Base-by-base conservation (phyloP, 2,329 filamentous ascomycete species). In the Mycosphaerella arachidis region DNA sequence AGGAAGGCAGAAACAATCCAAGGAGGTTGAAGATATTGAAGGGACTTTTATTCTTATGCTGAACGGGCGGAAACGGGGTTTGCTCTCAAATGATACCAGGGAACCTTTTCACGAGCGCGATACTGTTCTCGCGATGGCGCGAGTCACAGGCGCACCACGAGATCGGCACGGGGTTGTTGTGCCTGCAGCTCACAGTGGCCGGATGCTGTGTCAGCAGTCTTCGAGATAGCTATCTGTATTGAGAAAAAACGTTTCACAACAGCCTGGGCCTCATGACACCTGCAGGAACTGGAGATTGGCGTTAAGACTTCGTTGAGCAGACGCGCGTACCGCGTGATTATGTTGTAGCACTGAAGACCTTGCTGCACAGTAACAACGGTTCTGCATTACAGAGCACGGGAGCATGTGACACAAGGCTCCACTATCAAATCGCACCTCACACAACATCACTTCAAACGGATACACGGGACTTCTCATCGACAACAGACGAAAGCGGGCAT, bases 171-270 rank as follows among this genome's bases (percentile, higher is more conserved):
- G 40, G 6, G 40, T 43, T 16, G 40, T 43, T 16, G n/a, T 18
- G 40, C 40, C 9, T 43, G 40, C 40, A 18, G 40, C 40, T 43
- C 18, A 43, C 31, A 35, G 31, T 35, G 30, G 37, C 46, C 46
- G 37, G 20, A 57, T 57, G 55, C 55, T 52, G 55, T 57, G 55
- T 57, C 52, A 33, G 43, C 33, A 55, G 6, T 45, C 20, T 35
- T 43, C 45, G 55, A 51, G 50, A 48, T 52, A 57, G 55, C 58
- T 60, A 60, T 54, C 54, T 45, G 54, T 50, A 56, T 58, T 53
- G 55, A 13, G 40, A 30, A 48, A 16, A 27, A n/a, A 31, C 43
- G 59, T 62, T 62, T 33, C 59, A 62, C 59, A 30, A 53, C 56
- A 56, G 53, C 40, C 29, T 52, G 40, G 40, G 13, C 13, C 48